These are phyloP conservation scores for Leavenworthia alabamica DNA, from an alignment of 345 rosid species.

Conservation along the genomic window DNA sequence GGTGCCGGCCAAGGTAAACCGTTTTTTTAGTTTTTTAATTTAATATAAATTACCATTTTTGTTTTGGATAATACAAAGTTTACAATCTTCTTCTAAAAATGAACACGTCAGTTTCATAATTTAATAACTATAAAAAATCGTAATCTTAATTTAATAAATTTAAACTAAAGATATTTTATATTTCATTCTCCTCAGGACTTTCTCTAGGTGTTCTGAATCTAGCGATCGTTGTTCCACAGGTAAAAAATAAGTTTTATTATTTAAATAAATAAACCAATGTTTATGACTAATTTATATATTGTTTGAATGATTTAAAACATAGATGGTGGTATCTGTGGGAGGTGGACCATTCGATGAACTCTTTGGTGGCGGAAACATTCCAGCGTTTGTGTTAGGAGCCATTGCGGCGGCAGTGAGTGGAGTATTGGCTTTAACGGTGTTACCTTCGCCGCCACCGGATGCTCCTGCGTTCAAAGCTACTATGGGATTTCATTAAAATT, in stretches of 20 bases:
- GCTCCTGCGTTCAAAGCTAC: too few species aligned
- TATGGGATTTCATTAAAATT: too few species aligned
- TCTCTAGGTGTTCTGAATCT: slow-evolving; percentile 32
- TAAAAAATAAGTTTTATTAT: slow-evolving; percentile 1
- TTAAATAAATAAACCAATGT: background rate
- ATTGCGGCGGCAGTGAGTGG: too few species aligned
- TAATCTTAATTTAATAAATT: background rate
- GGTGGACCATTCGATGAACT: slow-evolving; percentile 67
- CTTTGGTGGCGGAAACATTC: slow-evolving; percentile 84
- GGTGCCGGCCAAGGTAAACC: slow-evolving; percentile 91
- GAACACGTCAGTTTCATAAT: slow-evolving; percentile 4
- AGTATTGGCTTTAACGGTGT: too few species aligned
- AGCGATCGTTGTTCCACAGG: slow-evolving; percentile 35
- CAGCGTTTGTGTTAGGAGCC: too few species aligned
- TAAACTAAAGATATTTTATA: background rate
- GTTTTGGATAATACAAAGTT: slow-evolving; percentile 25
- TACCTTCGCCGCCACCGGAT: too few species aligned
- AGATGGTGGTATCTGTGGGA: slow-evolving; percentile 71
- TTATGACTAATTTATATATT: background rate
- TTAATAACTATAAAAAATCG: background rate
- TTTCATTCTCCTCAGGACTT: too few species aligned
- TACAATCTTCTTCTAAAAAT: slow-evolving; percentile 18
- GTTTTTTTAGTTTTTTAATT: background rate
- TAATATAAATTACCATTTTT: background rate
- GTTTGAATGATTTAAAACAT: slow-evolving; percentile 8